Evolutionary conservation across 148 eudicot genomes (phyloP).

Genomic region (Rhododendron ovatum): DNA sequence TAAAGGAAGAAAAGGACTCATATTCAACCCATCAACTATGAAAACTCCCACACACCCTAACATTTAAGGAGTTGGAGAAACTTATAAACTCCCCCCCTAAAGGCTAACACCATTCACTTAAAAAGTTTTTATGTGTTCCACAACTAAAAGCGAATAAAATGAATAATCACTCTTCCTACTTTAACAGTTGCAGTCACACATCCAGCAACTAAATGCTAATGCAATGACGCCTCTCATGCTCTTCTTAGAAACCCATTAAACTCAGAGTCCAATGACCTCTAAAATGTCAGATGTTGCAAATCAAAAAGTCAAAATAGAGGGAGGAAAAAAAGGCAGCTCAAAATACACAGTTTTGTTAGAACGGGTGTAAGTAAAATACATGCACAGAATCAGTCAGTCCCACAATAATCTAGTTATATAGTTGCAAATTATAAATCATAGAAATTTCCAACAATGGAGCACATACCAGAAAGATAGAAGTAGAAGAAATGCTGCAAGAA

Average conservation of each 20-base stretch:
- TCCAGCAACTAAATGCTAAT: background rate
- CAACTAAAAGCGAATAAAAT: background rate
- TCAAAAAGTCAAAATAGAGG: background rate
- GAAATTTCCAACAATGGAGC: background rate
- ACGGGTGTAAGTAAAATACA: background rate
- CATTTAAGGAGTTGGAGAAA: background rate
- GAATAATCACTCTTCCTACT: background rate
- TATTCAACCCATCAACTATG: background rate
- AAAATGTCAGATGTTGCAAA: background rate
- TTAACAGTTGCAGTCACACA: background rate
- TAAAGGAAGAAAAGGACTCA: background rate
- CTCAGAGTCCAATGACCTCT: background rate
- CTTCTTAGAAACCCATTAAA: background rate
- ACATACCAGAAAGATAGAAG: slow-evolving; percentile 91
- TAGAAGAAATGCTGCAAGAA: slow-evolving; percentile 85
- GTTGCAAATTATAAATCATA: background rate
- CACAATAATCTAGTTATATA: background rate
- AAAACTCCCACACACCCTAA: background rate
- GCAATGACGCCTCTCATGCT: background rate
- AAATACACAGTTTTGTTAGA: background rate
- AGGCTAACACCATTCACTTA: background rate
- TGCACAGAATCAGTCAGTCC: background rate
- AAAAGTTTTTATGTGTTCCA: background rate
- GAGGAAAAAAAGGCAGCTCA: background rate
- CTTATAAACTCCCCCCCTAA: background rate